Conservation (phyloP, 2,329 filamentous ascomycete species). For the Basipetospora chlamydospora region DNA sequence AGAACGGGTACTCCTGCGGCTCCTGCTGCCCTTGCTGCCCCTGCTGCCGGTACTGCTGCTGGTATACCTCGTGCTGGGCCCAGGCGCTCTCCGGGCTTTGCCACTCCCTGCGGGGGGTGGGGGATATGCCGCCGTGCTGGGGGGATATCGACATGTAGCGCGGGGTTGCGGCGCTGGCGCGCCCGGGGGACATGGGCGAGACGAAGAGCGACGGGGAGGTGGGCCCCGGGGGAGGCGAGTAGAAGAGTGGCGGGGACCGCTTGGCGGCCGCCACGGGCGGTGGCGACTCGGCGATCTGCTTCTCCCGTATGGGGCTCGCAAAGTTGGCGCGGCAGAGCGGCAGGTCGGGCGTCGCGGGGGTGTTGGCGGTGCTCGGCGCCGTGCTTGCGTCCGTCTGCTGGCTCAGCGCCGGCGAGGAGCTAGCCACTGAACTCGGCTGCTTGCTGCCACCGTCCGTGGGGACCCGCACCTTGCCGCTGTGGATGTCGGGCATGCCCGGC, state of each 20-base stretch:
- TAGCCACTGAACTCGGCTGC: too few species aligned
- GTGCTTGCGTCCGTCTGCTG: not conserved
- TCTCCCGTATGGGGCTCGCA: slow-evolving; percentile 2
- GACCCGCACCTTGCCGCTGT: too few species aligned
- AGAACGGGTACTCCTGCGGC: too few species aligned
- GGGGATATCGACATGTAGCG: too few species aligned
- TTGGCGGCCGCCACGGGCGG: not conserved
- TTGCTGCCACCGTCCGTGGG: too few species aligned
- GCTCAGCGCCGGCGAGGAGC: not conserved
- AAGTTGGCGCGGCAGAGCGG: slow-evolving; percentile 6
- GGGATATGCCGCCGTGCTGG: too few species aligned
- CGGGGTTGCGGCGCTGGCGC: too few species aligned
- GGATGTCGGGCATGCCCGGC: not conserved
- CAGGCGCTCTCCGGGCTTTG: not conserved
- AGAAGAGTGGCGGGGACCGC: not conserved
- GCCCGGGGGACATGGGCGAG: not conserved
- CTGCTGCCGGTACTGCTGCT: too few species aligned
- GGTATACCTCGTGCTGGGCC: not conserved
- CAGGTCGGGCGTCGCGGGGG: not conserved
- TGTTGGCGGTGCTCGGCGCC: not conserved
- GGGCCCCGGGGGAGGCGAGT: not conserved
- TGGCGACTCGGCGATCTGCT: not conserved
- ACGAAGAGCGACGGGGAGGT: not conserved
- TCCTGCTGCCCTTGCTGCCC: too few species aligned
- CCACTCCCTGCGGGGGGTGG: too few species aligned